These are phyloP conservation scores for Skeletonema costatum DNA, from an alignment of 108 stramenopile species.

Conservation along the genomic window DNA sequence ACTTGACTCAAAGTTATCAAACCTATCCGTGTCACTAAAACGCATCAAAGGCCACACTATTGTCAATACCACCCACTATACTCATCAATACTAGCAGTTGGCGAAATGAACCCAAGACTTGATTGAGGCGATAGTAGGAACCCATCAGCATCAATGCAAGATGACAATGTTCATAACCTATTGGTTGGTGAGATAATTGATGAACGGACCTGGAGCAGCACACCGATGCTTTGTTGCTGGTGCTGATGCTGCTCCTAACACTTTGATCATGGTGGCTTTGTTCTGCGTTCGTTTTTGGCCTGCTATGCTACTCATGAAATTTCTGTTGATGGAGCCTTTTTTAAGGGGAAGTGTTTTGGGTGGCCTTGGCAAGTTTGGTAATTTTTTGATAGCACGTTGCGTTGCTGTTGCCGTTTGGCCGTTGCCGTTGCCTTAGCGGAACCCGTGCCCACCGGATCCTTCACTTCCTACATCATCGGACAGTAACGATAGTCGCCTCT, in stretches of 20 bases:
- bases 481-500: neutral
- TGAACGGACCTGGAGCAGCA: neutral
- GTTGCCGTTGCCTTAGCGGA: neutral
- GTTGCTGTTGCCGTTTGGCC: no score
- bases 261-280: neutral
- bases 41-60: neutral
- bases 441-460: neutral
- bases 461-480: neutral
- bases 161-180: neutral
- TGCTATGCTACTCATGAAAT: neutral
- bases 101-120: neutral
- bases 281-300: neutral
- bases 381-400: neutral
- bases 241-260: neutral
- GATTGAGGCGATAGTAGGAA: neutral
- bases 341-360: neutral
- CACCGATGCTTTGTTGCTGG: neutral
- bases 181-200: neutral
- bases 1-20: neutral
- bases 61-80: neutral
- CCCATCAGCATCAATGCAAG: neutral
- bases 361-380: neutral
- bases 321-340: neutral
- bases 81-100: neutral
- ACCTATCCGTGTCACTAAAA: neutral